Evolutionary conservation across 2,329 filamentous ascomycete genomes (phyloP).

Genomic region (Ascochyta fabae): DNA sequence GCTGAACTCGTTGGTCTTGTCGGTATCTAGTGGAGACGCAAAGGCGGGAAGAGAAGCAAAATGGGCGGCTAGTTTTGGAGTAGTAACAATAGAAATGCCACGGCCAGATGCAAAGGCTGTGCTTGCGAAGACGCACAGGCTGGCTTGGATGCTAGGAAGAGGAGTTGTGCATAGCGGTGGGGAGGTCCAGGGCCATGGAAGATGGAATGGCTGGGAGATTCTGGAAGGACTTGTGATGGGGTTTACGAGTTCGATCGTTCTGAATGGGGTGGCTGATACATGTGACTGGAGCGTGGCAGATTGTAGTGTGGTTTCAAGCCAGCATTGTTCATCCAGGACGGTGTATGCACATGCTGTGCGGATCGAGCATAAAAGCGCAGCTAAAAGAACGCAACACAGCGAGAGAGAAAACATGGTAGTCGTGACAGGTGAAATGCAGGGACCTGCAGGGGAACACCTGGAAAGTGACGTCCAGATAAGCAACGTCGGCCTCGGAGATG

Average conservation of each 20-base stretch:
- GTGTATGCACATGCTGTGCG: not conserved
- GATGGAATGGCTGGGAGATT: not conserved
- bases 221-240: not conserved
- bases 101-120: slow-evolving; percentile 34
- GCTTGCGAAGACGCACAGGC: slow-evolving; percentile 43
- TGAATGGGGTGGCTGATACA: slow-evolving; percentile 12
- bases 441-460: not conserved
- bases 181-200: slow-evolving; percentile 34
- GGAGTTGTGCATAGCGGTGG: slow-evolving; percentile 34
- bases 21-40: slow-evolving; percentile 10
- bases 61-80: slow-evolving; percentile 32
- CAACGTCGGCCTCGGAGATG: slow-evolving; percentile 7
- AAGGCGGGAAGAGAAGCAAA: slow-evolving; percentile 36
- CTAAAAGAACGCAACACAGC: not conserved
- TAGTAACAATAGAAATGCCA: slow-evolving; percentile 46
- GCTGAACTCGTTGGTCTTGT: slow-evolving; percentile 29
- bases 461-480: slow-evolving; percentile 5
- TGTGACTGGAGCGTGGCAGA: slow-evolving; percentile 6
- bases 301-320: slow-evolving; percentile 24
- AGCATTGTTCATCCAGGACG: slow-evolving; percentile 32
- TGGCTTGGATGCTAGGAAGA: slow-evolving; percentile 17
- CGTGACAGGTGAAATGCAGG: not conserved
- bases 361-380: not conserved
- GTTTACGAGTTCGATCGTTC: not conserved
- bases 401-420: not conserved